phyloP scores from a whole-genome alignment of 768 basidiomycete species.

The Boletellus ananiceps region DNA sequence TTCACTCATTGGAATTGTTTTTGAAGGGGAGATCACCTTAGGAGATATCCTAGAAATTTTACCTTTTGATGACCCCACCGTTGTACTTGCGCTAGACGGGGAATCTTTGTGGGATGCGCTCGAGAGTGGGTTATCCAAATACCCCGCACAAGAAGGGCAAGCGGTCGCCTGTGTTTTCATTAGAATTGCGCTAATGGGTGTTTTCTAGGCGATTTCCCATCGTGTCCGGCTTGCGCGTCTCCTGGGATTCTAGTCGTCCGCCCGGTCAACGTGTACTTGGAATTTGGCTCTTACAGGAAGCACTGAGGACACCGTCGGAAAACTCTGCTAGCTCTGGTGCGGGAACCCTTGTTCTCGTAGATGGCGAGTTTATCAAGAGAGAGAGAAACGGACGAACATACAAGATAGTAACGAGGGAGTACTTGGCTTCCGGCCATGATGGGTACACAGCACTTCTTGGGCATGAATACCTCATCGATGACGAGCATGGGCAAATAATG shows the following conservation, averaged over 20 bases:
- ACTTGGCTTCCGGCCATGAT: slow-evolving; percentile 81
- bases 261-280: slow-evolving; percentile 71
- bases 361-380: slow-evolving; percentile 52
- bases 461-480: slow-evolving; percentile 67
- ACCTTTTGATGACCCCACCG: slow-evolving; percentile 81
- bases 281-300: slow-evolving; percentile 54
- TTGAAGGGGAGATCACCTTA: slow-evolving; percentile 65
- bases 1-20: neutral
- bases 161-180: slow-evolving; percentile 7
- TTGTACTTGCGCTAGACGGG: slow-evolving; percentile 80
- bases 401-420: slow-evolving; percentile 80
- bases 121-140: slow-evolving; percentile 67
- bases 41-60: slow-evolving; percentile 87
- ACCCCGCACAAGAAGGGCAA: slow-evolving; percentile 90
- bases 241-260: slow-evolving; percentile 78
- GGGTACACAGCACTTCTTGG: slow-evolving; percentile 70
- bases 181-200: neutral
- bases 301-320: slow-evolving; percentile 16
- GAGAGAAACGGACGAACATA: slow-evolving; percentile 56
- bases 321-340: slow-evolving; percentile 16
- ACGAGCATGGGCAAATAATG: slow-evolving; percentile 77
- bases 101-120: slow-evolving; percentile 74
- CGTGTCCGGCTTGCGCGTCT: slow-evolving; percentile 76
- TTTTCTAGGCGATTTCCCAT: slow-evolving; percentile 75
- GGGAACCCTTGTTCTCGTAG: slow-evolving; percentile 34